phyloP scores from a whole-genome alignment of 768 basidiomycete genomes.

The Ramaria rubella region DNA sequence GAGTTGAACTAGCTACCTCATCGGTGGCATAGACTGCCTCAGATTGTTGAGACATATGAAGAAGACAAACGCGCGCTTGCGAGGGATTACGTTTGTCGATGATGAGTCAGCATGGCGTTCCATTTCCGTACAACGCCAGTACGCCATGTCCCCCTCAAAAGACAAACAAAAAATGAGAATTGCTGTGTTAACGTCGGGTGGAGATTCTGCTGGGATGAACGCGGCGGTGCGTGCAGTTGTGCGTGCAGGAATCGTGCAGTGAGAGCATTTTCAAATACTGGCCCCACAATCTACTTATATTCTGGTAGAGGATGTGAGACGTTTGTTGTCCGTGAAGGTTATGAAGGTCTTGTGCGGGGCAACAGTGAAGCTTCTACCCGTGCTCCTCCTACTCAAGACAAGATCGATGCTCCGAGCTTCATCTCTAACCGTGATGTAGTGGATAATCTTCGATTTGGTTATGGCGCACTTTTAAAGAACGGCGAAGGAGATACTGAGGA shows the following conservation, averaged over 20 bases:
- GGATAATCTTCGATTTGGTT: slow-evolving; percentile 77
- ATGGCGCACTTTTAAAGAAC: slow-evolving; percentile 68
- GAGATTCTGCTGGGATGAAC: slow-evolving; percentile 98
- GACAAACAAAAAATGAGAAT: slow-evolving; percentile 59
- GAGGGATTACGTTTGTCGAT: too few species aligned
- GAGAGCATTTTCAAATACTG: slow-evolving; percentile 21
- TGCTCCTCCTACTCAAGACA: slow-evolving; percentile 11
- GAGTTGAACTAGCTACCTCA: slow-evolving; percentile 47
- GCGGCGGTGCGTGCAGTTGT: slow-evolving; percentile 92
- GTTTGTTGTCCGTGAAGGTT: slow-evolving; percentile 95
- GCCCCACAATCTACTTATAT: background rate
- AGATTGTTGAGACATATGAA: slow-evolving; percentile 25
- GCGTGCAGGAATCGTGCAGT: slow-evolving; percentile 88
- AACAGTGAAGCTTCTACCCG: slow-evolving; percentile 42
- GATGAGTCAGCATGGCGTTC: too few species aligned
- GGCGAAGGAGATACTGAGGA: slow-evolving; percentile 57
- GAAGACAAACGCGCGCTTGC: background rate
- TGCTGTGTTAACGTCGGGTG: slow-evolving; percentile 91
- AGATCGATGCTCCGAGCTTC: slow-evolving; percentile 18
- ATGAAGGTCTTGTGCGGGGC: slow-evolving; percentile 96
- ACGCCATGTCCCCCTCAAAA: slow-evolving; percentile 2
- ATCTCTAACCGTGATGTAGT: slow-evolving; percentile 33
- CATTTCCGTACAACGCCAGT: background rate
- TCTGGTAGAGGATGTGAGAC: slow-evolving; percentile 81
- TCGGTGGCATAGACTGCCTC: slow-evolving; percentile 83